Percentiles rank a stretch among this genome's conserved stretches.
Conservation (phyloP, 2,329 filamentous ascomycete species). For the Neoarthrinium moseri region DNA sequence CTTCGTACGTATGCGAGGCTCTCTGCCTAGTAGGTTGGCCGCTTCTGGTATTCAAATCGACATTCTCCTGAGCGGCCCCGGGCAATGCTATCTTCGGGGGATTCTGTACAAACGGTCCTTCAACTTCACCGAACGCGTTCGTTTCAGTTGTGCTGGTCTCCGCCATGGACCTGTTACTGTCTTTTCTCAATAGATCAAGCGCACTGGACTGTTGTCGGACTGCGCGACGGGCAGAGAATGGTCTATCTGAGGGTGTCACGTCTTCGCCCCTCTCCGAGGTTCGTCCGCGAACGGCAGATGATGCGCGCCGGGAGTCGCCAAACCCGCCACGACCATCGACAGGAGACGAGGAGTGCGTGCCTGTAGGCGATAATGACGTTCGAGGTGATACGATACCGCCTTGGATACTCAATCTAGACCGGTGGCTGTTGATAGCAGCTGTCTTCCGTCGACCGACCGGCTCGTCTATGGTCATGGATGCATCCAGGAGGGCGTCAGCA, state of each 20-base stretch:
- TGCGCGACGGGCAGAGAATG: slow-evolving; percentile 41
- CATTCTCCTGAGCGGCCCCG: slow-evolving; percentile 26
- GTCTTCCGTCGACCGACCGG: slow-evolving; percentile 53
- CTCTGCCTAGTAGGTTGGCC: slow-evolving; percentile 46
- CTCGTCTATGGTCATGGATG: slow-evolving; percentile 83
- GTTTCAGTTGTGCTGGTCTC: slow-evolving; percentile 59
- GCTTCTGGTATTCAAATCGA: slow-evolving; percentile 36
- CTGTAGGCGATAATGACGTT: slow-evolving; percentile 19
- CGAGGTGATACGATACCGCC: slow-evolving; percentile 33
- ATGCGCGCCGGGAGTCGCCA: slow-evolving; percentile 34
- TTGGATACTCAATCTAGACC: slow-evolving; percentile 39
- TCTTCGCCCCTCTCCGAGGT: slow-evolving; percentile 29
- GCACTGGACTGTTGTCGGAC: slow-evolving; percentile 61
- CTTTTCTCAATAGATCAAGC: slow-evolving; percentile 56
- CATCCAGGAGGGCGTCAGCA: slow-evolving; percentile 85
- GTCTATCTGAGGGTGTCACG: slow-evolving; percentile 35
- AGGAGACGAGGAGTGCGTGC: slow-evolving; percentile 25
- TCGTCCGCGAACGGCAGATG: slow-evolving; percentile 29
- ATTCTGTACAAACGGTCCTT: slow-evolving; percentile 50
- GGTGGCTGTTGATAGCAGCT: slow-evolving; percentile 50
- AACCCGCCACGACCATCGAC: slow-evolving; percentile 28
- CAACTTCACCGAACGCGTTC: slow-evolving; percentile 60
- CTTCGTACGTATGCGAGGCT: slow-evolving; percentile 79
- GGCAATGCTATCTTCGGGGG: slow-evolving; percentile 31
- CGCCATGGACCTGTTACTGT: slow-evolving; percentile 55